These are phyloP conservation scores for Aspergillus alliaceus DNA, from an alignment of 2,329 filamentous ascomycete species.

Conservation along the genomic window DNA sequence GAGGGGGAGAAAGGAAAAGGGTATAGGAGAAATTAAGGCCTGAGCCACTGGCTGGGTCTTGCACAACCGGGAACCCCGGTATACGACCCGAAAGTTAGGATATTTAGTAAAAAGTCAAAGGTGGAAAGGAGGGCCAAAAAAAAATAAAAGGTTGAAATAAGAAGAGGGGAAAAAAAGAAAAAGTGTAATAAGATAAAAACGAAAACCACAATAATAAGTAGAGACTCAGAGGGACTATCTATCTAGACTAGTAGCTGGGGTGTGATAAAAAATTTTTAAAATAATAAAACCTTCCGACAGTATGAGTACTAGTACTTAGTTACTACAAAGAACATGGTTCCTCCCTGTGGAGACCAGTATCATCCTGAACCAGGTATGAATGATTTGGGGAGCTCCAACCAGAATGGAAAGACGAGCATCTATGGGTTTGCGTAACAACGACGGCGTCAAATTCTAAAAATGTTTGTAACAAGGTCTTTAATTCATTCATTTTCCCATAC, in stretches of 20 bases:
- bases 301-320: not conserved
- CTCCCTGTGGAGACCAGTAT: constrained; percentile 19
- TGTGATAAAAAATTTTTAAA: not conserved
- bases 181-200: no score
- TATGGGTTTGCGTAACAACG: constrained; percentile 19
- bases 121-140: not conserved
- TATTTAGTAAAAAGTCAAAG: constrained; percentile 3
- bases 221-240: not conserved
- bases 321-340: constrained; percentile 19
- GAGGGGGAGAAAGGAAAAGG: not conserved
- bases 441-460: constrained; percentile 19
- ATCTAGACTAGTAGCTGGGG: not conserved
- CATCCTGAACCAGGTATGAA: constrained; percentile 15
- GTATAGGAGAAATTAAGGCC: not conserved
- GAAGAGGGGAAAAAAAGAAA: not conserved
- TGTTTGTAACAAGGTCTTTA: constrained; percentile 5
- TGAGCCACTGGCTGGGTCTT: constrained; percentile 9
- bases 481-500: not conserved
- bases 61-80: constrained; percentile 12
- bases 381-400: constrained; percentile 12
- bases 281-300: not conserved
- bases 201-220: not conserved
- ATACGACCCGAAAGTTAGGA: constrained; percentile 9
- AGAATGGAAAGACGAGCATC: constrained; percentile 15
- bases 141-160: constrained; percentile 1